These are phyloP conservation scores for Taphrina sp. DNA, from an alignment of 1,139 yeast genomes.

Conservation along the genomic window DNA sequence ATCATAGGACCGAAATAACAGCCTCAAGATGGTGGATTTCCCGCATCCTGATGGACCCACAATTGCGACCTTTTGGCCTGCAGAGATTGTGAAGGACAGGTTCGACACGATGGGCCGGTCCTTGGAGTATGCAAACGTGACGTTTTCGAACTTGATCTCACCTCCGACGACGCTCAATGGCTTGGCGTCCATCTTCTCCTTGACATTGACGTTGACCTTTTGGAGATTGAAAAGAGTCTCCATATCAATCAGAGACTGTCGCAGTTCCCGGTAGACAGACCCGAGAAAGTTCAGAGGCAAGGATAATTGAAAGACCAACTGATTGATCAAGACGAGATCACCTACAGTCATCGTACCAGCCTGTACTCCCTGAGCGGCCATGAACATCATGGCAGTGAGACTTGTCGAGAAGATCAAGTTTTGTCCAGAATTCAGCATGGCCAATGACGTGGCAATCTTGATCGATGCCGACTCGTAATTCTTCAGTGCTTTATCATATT, in stretches of 20 bases:
- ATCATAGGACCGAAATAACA: slow-evolving; percentile 87
- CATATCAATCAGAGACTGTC: slow-evolving; percentile 90
- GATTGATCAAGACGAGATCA: slow-evolving; percentile 92
- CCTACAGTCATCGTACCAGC: slow-evolving; percentile 84
- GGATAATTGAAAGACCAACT: slow-evolving; percentile 89
- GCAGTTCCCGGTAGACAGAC: slow-evolving; percentile 77
- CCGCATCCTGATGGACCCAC: slow-evolving; percentile 48
- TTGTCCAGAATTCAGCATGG: slow-evolving; percentile 88
- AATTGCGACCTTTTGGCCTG: slow-evolving; percentile 39
- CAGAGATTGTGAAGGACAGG: slow-evolving; percentile 77
- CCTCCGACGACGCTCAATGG: slow-evolving; percentile 59
- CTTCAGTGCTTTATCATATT: slow-evolving; percentile 73
- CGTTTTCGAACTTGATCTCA: slow-evolving; percentile 84
- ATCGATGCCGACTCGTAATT: slow-evolving; percentile 79
- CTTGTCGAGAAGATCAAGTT: slow-evolving; percentile 88
- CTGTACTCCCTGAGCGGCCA: slow-evolving; percentile 95
- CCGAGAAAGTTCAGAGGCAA: slow-evolving; percentile 94
- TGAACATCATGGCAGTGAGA: slow-evolving; percentile 93
- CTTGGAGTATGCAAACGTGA: slow-evolving; percentile 86
- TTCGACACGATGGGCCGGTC: slow-evolving; percentile 80
- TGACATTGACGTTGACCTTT: slow-evolving; percentile 65
- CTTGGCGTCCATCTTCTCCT: slow-evolving; percentile 61
- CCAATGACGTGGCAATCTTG: slow-evolving; percentile 88
- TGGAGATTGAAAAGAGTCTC: slow-evolving; percentile 83
- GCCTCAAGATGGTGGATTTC: slow-evolving; percentile 79